Conservation (phyloP, 768 basidiomycete species). For the Crucibulum laeve region DNA sequence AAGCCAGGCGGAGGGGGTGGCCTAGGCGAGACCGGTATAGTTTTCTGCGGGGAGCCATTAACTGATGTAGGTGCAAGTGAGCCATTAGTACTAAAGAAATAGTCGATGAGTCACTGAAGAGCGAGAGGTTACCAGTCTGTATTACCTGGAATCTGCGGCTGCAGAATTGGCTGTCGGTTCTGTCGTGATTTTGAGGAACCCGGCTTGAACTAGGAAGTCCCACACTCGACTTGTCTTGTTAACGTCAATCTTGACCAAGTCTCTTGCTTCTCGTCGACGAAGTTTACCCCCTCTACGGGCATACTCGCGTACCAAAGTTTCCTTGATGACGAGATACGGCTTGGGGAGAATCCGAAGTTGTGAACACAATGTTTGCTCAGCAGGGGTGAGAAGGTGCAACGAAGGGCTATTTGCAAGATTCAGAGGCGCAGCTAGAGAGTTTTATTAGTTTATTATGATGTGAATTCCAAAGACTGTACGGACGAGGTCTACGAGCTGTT, state of each 20-base stretch:
- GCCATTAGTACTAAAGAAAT: constrained; percentile 4
- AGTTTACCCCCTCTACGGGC: constrained; percentile 85
- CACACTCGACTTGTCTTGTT: constrained; percentile 90
- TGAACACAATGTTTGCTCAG: constrained; percentile 87
- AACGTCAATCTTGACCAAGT: constrained; percentile 89
- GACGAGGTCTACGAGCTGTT: constrained; percentile 42
- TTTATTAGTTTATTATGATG: constrained; percentile 1
- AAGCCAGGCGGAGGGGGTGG: constrained; percentile 23
- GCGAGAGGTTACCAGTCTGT: constrained; percentile 8
- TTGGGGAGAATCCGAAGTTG: constrained; percentile 88
- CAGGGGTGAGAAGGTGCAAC: constrained; percentile 82
- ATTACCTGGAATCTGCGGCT: constrained; percentile 27
- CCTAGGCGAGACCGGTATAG: constrained; percentile 21
- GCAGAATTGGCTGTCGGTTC: constrained; percentile 36
- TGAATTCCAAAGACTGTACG: constrained; percentile 10
- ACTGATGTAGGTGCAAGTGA: constrained; percentile 16
- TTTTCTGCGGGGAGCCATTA: constrained; percentile 33
- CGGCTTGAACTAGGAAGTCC: constrained; percentile 88
- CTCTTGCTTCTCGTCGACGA: constrained; percentile 82
- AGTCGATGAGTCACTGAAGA: not conserved
- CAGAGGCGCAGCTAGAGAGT: constrained; percentile 51
- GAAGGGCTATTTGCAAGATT: constrained; percentile 90
- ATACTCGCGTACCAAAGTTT: constrained; percentile 91
- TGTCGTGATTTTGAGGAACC: constrained; percentile 69
- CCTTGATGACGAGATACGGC: constrained; percentile 94